phyloP scores from a whole-genome alignment of 2,329 filamentous ascomycete species.

The Xylaria sp. region DNA sequence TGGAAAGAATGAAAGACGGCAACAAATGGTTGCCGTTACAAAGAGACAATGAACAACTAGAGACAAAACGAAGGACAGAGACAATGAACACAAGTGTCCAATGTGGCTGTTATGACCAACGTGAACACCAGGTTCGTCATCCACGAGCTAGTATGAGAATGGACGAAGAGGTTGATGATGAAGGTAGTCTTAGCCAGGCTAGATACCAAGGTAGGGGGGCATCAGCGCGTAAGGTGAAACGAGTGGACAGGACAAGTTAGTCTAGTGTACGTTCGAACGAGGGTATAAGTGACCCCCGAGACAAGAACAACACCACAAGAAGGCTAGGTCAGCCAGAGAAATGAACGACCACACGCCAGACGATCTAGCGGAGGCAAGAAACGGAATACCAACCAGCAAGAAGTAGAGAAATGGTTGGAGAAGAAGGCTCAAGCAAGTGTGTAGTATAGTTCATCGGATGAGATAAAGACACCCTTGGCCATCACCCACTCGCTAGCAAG shows the following conservation, averaged over 20 bases:
- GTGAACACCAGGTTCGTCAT: constrained; percentile 11
- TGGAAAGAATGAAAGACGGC: constrained; percentile 59
- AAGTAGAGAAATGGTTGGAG: constrained; percentile 35
- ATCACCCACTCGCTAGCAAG: constrained; percentile 6
- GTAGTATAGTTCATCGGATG: constrained; percentile 6
- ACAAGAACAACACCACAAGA: constrained; percentile 23
- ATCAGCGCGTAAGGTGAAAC: constrained; percentile 37
- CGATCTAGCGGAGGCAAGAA: constrained; percentile 11
- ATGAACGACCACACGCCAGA: constrained; percentile 39
- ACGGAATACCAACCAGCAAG: constrained; percentile 14
- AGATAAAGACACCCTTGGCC: constrained; percentile 18
- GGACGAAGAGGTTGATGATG: constrained; percentile 44
- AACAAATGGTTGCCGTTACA: constrained; percentile 46
- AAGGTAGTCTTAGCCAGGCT: constrained; percentile 18
- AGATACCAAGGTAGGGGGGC: constrained; percentile 8
- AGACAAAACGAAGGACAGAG: constrained; percentile 31
- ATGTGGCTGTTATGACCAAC: constrained; percentile 20
- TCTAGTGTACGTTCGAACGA: constrained; percentile 2
- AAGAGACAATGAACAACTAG: constrained; percentile 39
- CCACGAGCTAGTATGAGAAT: constrained; percentile 31
- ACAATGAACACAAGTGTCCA: constrained; percentile 18
- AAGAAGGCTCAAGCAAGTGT: constrained; percentile 28
- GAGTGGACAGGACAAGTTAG: constrained; percentile 13
- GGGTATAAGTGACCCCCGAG: constrained; percentile 7
- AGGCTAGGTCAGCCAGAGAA: constrained; percentile 19